Evolutionary conservation across 2,329 filamentous ascomycete genomes (phyloP).

Genomic region (Fusarium nodosum): DNA sequence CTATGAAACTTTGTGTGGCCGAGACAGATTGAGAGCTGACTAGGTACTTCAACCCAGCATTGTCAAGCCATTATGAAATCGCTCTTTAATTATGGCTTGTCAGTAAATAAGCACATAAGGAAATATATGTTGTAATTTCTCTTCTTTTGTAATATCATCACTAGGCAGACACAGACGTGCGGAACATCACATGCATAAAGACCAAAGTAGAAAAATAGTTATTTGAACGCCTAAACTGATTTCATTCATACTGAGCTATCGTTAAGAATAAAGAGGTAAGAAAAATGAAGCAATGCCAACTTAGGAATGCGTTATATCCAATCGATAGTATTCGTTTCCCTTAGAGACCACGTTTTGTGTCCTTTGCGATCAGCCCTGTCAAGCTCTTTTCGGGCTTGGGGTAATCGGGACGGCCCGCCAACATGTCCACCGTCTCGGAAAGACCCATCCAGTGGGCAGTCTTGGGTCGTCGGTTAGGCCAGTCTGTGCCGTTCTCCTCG

Average conservation of each 20-base stretch:
- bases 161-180: no score
- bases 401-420: constrained; percentile 78
- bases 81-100: not conserved
- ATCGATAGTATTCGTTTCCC: constrained; percentile 11
- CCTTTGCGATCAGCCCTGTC: constrained; percentile 69
- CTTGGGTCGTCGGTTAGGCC: constrained; percentile 88
- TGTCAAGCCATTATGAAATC: not conserved
- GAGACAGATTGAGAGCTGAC: not conserved
- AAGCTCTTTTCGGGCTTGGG: constrained; percentile 64
- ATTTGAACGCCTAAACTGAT: constrained; percentile 37
- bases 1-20: not conserved
- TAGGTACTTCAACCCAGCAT: not conserved
- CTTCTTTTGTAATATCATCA: not conserved
- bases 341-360: constrained; percentile 68
- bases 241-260: constrained; percentile 37
- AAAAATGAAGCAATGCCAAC: constrained; percentile 26
- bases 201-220: not conserved
- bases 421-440: constrained; percentile 84
- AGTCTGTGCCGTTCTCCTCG: constrained; percentile 90
- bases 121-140: not conserved
- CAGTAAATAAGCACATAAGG: not conserved
- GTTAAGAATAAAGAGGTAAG: constrained; percentile 39
- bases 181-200: not conserved
- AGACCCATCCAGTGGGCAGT: constrained; percentile 87
- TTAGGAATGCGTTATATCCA: constrained; percentile 28